Conservation (phyloP, 1,284 basidiomycete species). For the Fomitopsis schrenkii region DNA sequence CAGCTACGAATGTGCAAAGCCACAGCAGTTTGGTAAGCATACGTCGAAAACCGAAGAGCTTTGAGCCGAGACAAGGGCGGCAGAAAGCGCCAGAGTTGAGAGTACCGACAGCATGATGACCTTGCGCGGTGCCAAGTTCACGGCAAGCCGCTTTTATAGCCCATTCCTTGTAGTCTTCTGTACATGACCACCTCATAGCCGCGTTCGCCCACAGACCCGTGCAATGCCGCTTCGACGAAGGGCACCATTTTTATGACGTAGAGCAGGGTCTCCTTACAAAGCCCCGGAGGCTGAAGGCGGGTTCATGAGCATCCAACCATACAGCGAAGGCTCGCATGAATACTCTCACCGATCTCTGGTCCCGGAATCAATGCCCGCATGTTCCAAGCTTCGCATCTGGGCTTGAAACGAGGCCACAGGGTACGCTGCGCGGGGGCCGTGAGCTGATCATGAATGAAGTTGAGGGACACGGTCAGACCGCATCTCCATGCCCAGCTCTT, state of each 20-base stretch:
- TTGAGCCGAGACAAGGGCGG: slow-evolving; percentile 1
- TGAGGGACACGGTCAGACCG: neutral
- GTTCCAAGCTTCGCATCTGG: neutral
- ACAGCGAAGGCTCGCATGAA: neutral
- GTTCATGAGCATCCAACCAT: neutral
- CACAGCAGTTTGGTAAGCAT: neutral
- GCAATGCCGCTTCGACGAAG: neutral
- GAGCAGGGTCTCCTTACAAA: neutral
- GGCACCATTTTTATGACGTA: neutral
- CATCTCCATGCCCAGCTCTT: neutral
- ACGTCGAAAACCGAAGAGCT: slow-evolving; percentile 7
- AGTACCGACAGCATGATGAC: neutral
- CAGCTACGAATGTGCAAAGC: neutral
- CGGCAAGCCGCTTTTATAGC: neutral
- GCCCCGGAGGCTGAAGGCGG: neutral
- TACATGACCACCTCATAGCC: neutral
- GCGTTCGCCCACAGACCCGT: neutral
- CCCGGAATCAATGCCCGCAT: neutral
- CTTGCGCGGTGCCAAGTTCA: neutral
- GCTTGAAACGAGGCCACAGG: neutral
- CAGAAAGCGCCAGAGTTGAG: neutral
- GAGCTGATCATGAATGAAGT: neutral
- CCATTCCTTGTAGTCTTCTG: neutral
- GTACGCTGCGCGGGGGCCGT: neutral
- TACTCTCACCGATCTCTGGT: neutral